Base-by-base conservation (phyloP, 1,284 basidiomycete genomes). In the Vanrija sp. region DNA sequence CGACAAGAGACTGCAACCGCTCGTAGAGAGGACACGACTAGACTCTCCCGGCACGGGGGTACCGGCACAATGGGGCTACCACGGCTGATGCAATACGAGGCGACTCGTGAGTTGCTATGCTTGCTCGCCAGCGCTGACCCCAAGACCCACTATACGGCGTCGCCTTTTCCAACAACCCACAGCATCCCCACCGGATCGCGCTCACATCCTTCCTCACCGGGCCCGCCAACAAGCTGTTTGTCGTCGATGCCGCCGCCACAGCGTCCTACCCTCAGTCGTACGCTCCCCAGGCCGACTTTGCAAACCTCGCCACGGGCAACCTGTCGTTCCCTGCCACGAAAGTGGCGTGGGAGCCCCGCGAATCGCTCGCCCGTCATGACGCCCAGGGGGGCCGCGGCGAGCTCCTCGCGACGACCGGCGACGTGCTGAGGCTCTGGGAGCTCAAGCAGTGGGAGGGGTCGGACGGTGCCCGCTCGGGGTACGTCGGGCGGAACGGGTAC, bases 381-480 rank as follows among this genome's bases (percentile, higher is more conserved):
- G 57, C 43, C 12, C 47, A 50, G 14, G 66, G 69, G 8, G 66
- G 65, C 3, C 51, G 68, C 38, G 67, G 67, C 3, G 93, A 96
- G 74, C 76, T 95, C 48, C 79, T 97, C 16, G 93, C 92, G 14
- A 94, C 89, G 5, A 92, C 89, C 0, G 89, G 88, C 22, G 93
- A 96, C 71, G 88, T 89, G 51, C 72, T 97, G 66, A 80, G 91
- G 61, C 82, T 96, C 57, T 96, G 88, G 84, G 91, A 95, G 73
- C 81, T 71, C 83, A 87, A 67, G 80, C 77, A 54, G 78, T 63
- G 62, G 60, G 59, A 58, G n/a, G 45, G 52, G 41, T 49, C 37
- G 54, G 48, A 43, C 44, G 45, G 44, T 45, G 52, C 16, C 35
- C 56, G 53, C 36, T 54, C 46, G 31, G 80, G 78, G 56, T 91